These are phyloP conservation scores for Rhynchosporium agropyri DNA, from an alignment of 2,329 filamentous ascomycete species.

Conservation along the genomic window DNA sequence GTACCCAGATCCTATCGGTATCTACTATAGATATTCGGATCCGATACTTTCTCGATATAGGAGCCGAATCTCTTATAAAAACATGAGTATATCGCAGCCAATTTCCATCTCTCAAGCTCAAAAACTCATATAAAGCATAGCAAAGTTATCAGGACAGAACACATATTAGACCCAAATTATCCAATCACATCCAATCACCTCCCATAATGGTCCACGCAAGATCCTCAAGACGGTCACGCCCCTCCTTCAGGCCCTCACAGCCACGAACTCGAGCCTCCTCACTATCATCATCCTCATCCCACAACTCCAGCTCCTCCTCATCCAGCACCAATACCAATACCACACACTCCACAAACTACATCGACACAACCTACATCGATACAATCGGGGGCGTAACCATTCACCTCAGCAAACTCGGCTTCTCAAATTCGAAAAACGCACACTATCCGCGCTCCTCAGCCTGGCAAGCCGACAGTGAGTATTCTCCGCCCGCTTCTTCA, in stretches of 20 bases:
- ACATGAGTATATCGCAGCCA: neutral
- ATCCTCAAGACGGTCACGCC: constrained; percentile 16
- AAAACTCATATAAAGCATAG: neutral
- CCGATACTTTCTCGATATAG: neutral
- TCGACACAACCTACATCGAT: constrained; percentile 15
- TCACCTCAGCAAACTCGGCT: constrained; percentile 20
- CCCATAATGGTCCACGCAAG: constrained; percentile 10
- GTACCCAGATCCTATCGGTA: constrained; percentile 7
- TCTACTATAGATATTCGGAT: neutral
- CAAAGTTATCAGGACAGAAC: too few relatives aligned
- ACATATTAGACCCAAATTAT: neutral
- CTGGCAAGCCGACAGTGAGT: constrained; percentile 22
- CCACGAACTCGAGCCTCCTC: constrained; percentile 16
- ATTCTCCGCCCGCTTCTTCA: too few relatives aligned
- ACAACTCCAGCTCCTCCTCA: too few relatives aligned
- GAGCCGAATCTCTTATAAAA: neutral
- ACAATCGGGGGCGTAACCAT: constrained; percentile 22
- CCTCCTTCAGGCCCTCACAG: constrained; percentile 21
- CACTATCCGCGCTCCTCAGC: constrained; percentile 8
- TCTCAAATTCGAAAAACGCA: neutral
- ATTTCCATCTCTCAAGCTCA: neutral
- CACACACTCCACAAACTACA: neutral
- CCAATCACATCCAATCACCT: neutral
- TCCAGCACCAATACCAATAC: neutral
- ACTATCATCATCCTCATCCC: neutral